Base-by-base conservation (phyloP, 2,329 filamentous ascomycete species). In the Penicillium sp. region DNA sequence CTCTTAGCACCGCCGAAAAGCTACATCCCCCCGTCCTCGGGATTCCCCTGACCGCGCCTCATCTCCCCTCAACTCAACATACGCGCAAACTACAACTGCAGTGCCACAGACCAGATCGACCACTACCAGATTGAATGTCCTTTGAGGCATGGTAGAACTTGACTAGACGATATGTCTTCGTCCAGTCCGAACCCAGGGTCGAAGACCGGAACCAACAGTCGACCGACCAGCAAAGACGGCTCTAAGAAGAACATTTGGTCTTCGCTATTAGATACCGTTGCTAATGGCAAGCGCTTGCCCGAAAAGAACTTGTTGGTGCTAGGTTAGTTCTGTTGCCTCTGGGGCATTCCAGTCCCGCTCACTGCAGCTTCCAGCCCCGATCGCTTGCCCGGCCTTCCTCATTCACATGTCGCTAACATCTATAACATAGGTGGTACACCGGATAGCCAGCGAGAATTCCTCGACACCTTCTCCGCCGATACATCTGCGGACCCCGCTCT, bases 261-360 rank as follows among this genome's bases (percentile, higher is more conserved):
- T 57, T 92, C 90, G 42, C 90, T 97, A 88, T 82, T 97, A 63
- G 90, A 95, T 74, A 88, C 85, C 49, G 92, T 94, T 64, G 91
- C 92, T 65, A 96, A 89, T 75, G 91, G 90, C 62, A 95, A 94
- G 79, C 84, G 89, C 64, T 78, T 97, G 67, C 90, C 92, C 5
- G 91, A 96, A 76, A 97, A 96, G 83, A 95, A 92, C 71, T 77
- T 97, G 58, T 77, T 97, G 40, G 87, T 97, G 21, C 77, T 97
- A 70, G 92, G 90, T 90, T 81, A 60, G 81, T 65, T 34, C 29
- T 18, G 45, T 40, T 50, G 41, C 13, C 40, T 40, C 27, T 38
- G 29, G 31, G 29, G 42, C 34, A 41, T 49, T 47, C 29, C 46
- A 31, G 31, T 38, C 29, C 41, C 29, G 10, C 42, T 32, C 31